phyloP scores from a whole-genome alignment of 495 filamentous ascomycete genomes.

The Pseudevernia furfuracea region DNA sequence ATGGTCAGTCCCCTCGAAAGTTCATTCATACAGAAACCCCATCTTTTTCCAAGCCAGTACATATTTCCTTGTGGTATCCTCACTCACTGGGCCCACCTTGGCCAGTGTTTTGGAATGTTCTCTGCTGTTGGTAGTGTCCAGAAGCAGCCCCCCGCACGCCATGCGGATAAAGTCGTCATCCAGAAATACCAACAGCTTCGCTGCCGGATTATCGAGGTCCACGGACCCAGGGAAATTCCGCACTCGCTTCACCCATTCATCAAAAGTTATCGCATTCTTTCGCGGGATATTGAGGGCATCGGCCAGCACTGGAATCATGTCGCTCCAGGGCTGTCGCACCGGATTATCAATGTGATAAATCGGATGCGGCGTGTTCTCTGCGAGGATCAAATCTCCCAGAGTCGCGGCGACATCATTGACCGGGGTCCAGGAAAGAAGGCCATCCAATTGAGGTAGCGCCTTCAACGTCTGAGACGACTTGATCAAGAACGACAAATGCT shows the following conservation, averaged over 20 bases:
- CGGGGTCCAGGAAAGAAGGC: conserved; percentile 36
- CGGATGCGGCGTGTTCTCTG: conserved; percentile 19
- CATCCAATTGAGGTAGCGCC: conserved; percentile 34
- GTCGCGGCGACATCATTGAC: conserved; percentile 36
- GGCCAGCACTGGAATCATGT: conserved; percentile 35
- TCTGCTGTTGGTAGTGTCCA: conserved; percentile 34
- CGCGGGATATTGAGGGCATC: conserved; percentile 35
- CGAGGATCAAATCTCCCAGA: conserved; percentile 31
- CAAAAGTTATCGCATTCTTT: conserved; percentile 36
- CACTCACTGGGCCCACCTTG: conserved; percentile 33
- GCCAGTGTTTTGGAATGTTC: conserved; percentile 41
- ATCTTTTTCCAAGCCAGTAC: no score
- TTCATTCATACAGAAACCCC: no score
- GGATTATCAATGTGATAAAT: conserved; percentile 49
- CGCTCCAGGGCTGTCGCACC: conserved; percentile 36
- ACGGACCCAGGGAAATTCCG: conserved; percentile 23
- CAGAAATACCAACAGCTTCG: conserved; percentile 41
- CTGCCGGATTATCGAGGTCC: conserved; percentile 43
- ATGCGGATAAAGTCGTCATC: conserved; percentile 45
- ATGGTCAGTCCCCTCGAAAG: no score
- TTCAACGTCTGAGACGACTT: conserved; percentile 39
- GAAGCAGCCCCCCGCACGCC: conserved; percentile 45
- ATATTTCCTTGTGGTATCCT: no score
- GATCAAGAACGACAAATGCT: conserved; percentile 42
- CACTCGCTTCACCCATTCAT: conserved; percentile 43